phyloP scores from a whole-genome alignment of 1,284 basidiomycete genomes.

The Boletus subluridellus region DNA sequence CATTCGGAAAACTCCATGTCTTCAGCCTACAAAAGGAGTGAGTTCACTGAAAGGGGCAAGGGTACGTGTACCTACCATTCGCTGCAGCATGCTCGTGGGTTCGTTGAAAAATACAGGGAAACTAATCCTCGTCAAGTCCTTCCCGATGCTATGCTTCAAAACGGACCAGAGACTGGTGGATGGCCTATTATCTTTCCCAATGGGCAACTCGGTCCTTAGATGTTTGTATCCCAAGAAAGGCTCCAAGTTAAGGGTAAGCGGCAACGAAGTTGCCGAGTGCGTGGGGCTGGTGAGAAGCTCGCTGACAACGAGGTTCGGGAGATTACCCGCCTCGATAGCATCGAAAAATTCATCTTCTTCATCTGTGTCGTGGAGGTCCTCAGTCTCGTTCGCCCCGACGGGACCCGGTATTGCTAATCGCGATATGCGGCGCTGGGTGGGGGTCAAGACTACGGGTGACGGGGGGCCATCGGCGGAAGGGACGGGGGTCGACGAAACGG shows the following conservation, averaged over 20 bases:
- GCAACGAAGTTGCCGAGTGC: conserved; percentile 26
- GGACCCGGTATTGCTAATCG: conserved; percentile 14
- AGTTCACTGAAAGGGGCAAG: conserved; percentile 1
- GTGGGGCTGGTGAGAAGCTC: conserved; percentile 49
- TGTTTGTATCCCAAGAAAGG: conserved; percentile 70
- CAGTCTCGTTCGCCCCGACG: conserved; percentile 32
- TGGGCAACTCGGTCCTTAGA: conserved; percentile 63
- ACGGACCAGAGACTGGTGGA: conserved; percentile 94
- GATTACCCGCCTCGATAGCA: conserved; percentile 81
- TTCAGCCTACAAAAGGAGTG: conserved; percentile 56
- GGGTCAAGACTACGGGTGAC: conserved; percentile 27
- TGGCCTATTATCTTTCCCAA: conserved; percentile 80
- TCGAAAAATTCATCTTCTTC: conserved; percentile 98
- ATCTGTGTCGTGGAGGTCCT: conserved; percentile 63
- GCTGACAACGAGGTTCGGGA: conserved; percentile 72
- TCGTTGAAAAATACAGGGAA: conserved; percentile 98
- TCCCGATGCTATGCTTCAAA: conserved; percentile 94
- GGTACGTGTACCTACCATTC: conserved; percentile 52
- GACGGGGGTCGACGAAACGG: conserved; percentile 5
- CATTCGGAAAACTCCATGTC: conserved; percentile 97
- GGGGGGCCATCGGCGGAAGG: conserved; percentile 9
- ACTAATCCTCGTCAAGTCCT: conserved; percentile 93
- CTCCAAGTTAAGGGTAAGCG: conserved; percentile 38
- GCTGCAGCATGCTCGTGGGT: conserved; percentile 91
- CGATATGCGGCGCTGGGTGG: conserved; percentile 25